Percentiles rank a stretch among this genome's conserved stretches.
Conservation (phyloP, 2,329 filamentous ascomycete species). For the Hyphodiscus sp. region DNA sequence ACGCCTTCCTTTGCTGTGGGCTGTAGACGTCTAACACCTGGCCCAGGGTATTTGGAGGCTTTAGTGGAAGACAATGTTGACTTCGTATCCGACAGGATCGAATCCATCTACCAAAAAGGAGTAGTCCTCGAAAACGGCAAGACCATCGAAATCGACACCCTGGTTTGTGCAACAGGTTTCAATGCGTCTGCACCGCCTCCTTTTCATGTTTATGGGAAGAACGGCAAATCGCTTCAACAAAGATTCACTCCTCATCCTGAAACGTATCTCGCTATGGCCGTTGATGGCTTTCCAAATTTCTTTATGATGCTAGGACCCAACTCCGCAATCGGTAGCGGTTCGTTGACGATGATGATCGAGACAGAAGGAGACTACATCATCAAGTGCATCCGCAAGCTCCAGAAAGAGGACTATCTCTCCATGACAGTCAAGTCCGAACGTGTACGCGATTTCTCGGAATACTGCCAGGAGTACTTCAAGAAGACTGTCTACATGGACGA, state of each 20-base stretch:
- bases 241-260: slow-evolving; percentile 26
- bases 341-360: slow-evolving; percentile 24
- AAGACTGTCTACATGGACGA: slow-evolving; percentile 43
- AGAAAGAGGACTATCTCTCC: slow-evolving; percentile 40
- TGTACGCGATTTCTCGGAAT: slow-evolving; percentile 44
- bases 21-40: slow-evolving; percentile 37
- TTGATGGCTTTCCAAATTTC: slow-evolving; percentile 26
- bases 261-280: slow-evolving; percentile 24
- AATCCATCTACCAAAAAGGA: slow-evolving; percentile 33
- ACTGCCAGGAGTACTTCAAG: slow-evolving; percentile 45
- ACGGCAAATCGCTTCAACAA: slow-evolving; percentile 16
- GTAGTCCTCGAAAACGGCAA: slow-evolving; percentile 28
- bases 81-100: slow-evolving; percentile 39
- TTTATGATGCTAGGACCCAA: slow-evolving; percentile 29
- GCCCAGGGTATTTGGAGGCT: slow-evolving; percentile 36
- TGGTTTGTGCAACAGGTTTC: slow-evolving; percentile 34
- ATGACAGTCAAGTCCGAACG: slow-evolving; percentile 41
- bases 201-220: slow-evolving; percentile 23
- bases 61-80: slow-evolving; percentile 33
- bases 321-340: slow-evolving; percentile 20
- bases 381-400: slow-evolving; percentile 29
- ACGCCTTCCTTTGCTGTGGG: slow-evolving; percentile 39
- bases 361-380: slow-evolving; percentile 23
- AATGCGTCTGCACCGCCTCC: slow-evolving; percentile 24
- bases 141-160: slow-evolving; percentile 30